phyloP scores from a whole-genome alignment of 352 stramenopile genomes.

The Pythium graminicola region DNA sequence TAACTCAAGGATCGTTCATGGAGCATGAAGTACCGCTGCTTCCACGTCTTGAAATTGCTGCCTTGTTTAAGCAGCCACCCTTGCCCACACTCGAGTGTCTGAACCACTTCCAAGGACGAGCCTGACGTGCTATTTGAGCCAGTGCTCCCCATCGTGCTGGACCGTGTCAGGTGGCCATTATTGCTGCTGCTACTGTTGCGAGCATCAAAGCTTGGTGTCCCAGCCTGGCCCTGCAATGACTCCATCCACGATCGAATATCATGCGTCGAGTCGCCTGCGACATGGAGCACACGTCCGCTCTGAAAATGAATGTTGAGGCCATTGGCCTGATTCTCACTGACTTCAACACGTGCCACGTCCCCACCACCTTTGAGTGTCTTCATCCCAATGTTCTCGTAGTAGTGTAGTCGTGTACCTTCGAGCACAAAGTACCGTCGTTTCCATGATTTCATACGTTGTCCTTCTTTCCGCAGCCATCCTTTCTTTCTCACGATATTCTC shows the following conservation, averaged over 20 bases:
- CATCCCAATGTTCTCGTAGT: conserved; percentile 30
- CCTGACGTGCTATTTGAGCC: conserved; percentile 3
- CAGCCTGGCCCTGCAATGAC: conserved; percentile 27
- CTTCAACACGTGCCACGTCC: conserved; percentile 39
- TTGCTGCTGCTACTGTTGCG: not conserved
- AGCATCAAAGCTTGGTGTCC: not conserved
- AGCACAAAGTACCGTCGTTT: conserved; percentile 75
- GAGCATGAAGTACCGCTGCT: conserved; percentile 72
- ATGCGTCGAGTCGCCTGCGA: conserved; percentile 51
- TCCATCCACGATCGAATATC: conserved; percentile 61
- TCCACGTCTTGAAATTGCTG: conserved; percentile 69
- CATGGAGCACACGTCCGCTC: conserved; percentile 50
- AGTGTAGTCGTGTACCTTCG: conserved; percentile 25
- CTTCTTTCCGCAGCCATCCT: conserved; percentile 81
- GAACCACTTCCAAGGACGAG: not conserved
- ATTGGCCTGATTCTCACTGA: conserved; percentile 48
- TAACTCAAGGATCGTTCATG: conserved; percentile 48
- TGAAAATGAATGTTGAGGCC: conserved; percentile 61
- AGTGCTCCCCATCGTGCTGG: conserved; percentile 7
- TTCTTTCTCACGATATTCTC: conserved; percentile 30
- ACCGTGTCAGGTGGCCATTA: not conserved
- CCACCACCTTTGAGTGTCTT: conserved; percentile 38
- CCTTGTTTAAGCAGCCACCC: conserved; percentile 75
- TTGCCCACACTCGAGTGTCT: conserved; percentile 6
- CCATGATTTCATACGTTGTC: conserved; percentile 55